These are phyloP conservation scores for Moricandia arvensis DNA, from an alignment of 345 rosid genomes.

Conservation along the genomic window DNA sequence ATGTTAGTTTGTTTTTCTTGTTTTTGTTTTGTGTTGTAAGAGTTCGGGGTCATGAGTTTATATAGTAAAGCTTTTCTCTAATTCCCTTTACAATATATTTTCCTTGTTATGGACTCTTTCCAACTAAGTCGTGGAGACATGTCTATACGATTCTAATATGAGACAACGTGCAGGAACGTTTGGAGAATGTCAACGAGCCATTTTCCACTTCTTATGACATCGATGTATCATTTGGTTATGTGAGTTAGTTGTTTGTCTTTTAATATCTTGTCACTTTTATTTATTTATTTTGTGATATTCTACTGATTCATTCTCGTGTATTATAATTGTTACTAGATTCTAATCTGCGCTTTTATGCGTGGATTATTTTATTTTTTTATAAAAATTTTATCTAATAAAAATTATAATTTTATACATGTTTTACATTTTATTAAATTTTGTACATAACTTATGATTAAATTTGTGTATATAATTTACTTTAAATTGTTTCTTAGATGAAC, in stretches of 20 bases:
- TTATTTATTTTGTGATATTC: no score
- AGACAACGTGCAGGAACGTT: slow-evolving; percentile 30
- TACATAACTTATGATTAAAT: no score
- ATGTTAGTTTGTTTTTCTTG: slow-evolving; percentile 21
- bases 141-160: slow-evolving; percentile 8
- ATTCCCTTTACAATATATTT: not conserved
- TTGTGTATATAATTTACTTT: no score
- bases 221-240: not conserved
- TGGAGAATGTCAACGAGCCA: slow-evolving; percentile 9
- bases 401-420: no score
- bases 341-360: no score
- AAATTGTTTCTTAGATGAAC: no score
- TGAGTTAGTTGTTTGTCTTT: not conserved
- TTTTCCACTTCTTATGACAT: not conserved
- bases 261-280: no score
- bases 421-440: no score
- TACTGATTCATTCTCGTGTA: no score
- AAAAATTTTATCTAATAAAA: no score
- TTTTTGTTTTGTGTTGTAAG: slow-evolving; percentile 20
- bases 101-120: not conserved
- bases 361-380: no score
- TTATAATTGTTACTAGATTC: no score
- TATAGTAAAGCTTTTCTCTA: slow-evolving; percentile 2
- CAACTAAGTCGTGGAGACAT: slow-evolving; percentile 21
- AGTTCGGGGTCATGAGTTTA: not conserved